Evolutionary conservation across 2,329 filamentous ascomycete genomes (phyloP).

Genomic region (Hypomyces rosellus): DNA sequence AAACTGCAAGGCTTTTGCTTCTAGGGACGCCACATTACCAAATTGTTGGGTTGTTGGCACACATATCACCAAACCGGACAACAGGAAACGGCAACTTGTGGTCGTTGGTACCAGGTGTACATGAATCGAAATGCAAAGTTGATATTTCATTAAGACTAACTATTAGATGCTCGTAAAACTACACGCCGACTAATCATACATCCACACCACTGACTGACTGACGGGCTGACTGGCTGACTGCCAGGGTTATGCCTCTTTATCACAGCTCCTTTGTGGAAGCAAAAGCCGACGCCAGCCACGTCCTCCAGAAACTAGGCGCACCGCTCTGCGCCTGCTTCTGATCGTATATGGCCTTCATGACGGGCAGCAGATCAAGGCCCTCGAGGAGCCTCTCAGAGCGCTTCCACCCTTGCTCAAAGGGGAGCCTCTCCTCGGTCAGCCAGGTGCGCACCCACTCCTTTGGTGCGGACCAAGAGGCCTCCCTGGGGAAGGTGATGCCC

Average conservation of each 20-base stretch:
- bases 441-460: conserved; percentile 11
- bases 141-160: no score
- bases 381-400: conserved; percentile 6
- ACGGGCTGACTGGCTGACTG: neutral
- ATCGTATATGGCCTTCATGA: conserved; percentile 2
- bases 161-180: no score
- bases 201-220: no score
- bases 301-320: neutral
- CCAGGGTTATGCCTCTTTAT: neutral
- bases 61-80: no score
- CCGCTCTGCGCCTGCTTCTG: conserved; percentile 4
- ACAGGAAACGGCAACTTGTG: no score
- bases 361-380: conserved; percentile 1
- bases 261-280: neutral
- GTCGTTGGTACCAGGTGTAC: no score
- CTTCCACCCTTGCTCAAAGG: conserved; percentile 13
- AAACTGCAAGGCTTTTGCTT: no score
- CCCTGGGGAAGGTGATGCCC: conserved; percentile 5
- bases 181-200: no score
- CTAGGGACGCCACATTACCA: no score
- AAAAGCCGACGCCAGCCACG: conserved; percentile 9
- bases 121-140: no score
- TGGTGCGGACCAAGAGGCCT: conserved; percentile 1
- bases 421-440: conserved; percentile 13
- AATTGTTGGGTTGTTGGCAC: no score